Evolutionary conservation across 306 rosid genomes (phyloP).

Genomic region (Cucurbita ficifolia): DNA sequence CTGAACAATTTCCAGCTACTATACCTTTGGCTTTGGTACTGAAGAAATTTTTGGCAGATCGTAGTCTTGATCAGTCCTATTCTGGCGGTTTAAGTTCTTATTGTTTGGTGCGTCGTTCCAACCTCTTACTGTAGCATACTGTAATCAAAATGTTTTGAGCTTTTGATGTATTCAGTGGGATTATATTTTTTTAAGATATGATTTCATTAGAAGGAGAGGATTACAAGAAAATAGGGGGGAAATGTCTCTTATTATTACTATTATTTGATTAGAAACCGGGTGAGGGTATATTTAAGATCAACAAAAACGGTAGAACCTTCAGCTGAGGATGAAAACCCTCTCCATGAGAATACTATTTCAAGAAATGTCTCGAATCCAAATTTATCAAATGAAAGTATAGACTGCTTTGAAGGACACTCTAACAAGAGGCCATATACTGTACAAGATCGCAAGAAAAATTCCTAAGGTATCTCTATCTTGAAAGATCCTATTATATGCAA

Average conservation of each 20-base stretch:
- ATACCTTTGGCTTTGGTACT: constrained; percentile 83
- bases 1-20: constrained; percentile 90
- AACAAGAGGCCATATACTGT: background rate
- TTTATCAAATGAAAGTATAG: background rate
- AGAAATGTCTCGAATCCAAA: background rate
- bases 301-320: background rate
- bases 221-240: background rate
- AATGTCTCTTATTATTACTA: background rate
- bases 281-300: background rate
- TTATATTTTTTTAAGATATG: background rate
- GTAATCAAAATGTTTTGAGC: background rate
- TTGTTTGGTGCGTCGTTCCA: constrained; percentile 64
- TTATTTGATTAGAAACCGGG: background rate
- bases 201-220: background rate
- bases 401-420: background rate
- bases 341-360: background rate
- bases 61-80: constrained; percentile 90
- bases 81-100: constrained; percentile 98
- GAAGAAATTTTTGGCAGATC: constrained; percentile 87
- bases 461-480: background rate
- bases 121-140: background rate
- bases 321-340: background rate
- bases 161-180: background rate
- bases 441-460: background rate
- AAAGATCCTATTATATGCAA: background rate